A percentile compares a stretch with the other conserved stretches of the same genome.
Conservation (phyloP, 805 yeast species). For the Kluyveromyces dobzhanskii region DNA sequence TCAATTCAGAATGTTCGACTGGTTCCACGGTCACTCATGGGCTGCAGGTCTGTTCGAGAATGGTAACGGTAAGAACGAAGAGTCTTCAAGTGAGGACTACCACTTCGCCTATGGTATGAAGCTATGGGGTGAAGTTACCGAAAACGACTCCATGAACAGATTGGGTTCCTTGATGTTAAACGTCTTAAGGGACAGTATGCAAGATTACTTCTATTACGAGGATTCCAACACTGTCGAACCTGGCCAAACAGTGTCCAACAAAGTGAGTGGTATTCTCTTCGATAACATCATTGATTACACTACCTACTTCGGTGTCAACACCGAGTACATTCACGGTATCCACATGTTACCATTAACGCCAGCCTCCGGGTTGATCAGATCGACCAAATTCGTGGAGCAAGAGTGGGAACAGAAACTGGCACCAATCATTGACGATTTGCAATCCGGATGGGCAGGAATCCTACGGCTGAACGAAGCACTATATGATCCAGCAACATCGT, state of each 20-base stretch:
- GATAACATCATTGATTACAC: conserved; percentile 69
- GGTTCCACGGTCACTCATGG: conserved; percentile 69
- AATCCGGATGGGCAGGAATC: conserved; percentile 62
- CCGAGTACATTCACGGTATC: conserved; percentile 66
- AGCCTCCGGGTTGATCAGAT: conserved; percentile 46
- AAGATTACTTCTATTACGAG: conserved; percentile 43
- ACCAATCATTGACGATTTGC: conserved; percentile 33
- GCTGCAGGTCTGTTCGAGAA: conserved; percentile 58
- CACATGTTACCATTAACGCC: conserved; percentile 73
- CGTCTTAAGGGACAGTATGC: conserved; percentile 46
- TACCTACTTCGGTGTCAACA: conserved; percentile 56
- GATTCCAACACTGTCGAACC: conserved; percentile 47
- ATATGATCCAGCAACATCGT: conserved; percentile 34
- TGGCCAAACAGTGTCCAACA: conserved; percentile 41
- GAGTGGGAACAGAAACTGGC: conserved; percentile 52
- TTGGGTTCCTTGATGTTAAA: conserved; percentile 54
- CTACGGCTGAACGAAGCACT: conserved; percentile 33
- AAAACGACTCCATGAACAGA: conserved; percentile 43
- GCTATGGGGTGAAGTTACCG: conserved; percentile 55
- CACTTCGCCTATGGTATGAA: conserved; percentile 62
- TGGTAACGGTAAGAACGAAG: conserved; percentile 66
- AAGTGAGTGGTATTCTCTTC: conserved; percentile 60
- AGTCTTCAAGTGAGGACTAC: conserved; percentile 63
- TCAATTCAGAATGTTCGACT: conserved; percentile 56
- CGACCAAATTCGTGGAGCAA: conserved; percentile 40